These are phyloP conservation scores for Lepiota brunneoincarnata DNA, from an alignment of 768 basidiomycete species.

Conservation along the genomic window DNA sequence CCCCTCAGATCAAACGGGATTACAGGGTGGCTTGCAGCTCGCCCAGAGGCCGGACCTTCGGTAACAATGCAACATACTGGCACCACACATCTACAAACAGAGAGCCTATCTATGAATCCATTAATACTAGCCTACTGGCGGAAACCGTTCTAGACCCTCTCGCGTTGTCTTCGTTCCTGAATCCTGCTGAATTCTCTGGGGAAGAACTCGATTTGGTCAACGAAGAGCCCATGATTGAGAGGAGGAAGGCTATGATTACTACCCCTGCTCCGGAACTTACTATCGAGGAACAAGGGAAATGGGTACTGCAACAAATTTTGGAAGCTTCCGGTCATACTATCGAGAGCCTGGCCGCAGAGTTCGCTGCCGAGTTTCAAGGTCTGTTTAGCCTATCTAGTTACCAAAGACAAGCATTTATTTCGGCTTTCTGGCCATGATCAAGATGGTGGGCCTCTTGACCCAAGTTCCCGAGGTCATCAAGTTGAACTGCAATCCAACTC, in stretches of 20 bases:
- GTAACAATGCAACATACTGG: neutral
- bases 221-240: slow-evolving; percentile 1
- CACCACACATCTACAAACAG: neutral
- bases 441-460: neutral
- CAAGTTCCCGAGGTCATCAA: neutral
- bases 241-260: neutral
- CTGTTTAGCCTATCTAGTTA: neutral
- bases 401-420: neutral
- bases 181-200: slow-evolving; percentile 17
- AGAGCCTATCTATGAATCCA: slow-evolving; percentile 2
- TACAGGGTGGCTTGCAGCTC: neutral
- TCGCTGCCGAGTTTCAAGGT: slow-evolving; percentile 12
- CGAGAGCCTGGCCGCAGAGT: slow-evolving; percentile 11
- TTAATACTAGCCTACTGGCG: neutral
- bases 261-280: neutral
- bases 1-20: neutral
- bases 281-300: neutral
- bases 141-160: neutral
- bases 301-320: neutral
- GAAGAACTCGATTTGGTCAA: slow-evolving; percentile 13
- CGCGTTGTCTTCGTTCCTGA: slow-evolving; percentile 18
- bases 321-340: slow-evolving; percentile 9
- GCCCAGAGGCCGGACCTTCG: neutral
- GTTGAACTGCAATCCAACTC: slow-evolving; percentile 1
- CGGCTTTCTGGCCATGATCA: neutral